Evolutionary conservation across 176 grass and related monocot genomes (phyloP).

Genomic region (Poa annua): DNA sequence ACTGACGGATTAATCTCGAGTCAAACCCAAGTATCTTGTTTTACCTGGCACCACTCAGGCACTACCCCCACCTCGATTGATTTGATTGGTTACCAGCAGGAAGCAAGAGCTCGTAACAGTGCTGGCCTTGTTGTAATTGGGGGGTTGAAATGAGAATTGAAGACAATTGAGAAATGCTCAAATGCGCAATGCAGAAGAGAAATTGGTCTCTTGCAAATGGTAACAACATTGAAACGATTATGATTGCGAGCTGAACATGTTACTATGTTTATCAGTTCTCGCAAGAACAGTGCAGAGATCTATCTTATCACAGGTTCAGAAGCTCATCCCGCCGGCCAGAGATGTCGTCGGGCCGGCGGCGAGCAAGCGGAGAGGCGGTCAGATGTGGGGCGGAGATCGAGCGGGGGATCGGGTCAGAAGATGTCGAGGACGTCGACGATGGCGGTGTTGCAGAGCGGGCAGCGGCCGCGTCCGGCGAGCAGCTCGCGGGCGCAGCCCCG

Average conservation of each 20-base stretch:
- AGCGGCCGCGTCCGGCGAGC: slow-evolving; percentile 71
- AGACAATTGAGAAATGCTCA: background rate
- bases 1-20: slow-evolving; percentile 19
- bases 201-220: background rate
- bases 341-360: background rate
- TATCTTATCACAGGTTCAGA: slow-evolving; percentile 34
- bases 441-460: slow-evolving; percentile 90
- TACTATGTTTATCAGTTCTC: slow-evolving; percentile 11
- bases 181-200: background rate
- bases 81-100: slow-evolving; percentile 12
- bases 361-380: background rate
- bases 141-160: background rate
- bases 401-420: slow-evolving; percentile 52
- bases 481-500: slow-evolving; percentile 83
- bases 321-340: slow-evolving; percentile 14
- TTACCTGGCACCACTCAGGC: slow-evolving; percentile 17
- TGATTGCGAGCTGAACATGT: slow-evolving; percentile 11
- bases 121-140: background rate
- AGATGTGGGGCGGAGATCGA: background rate
- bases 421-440: slow-evolving; percentile 90
- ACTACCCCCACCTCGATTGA: slow-evolving; percentile 2
- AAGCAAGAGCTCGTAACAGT: slow-evolving; percentile 7
- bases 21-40: slow-evolving; percentile 32
- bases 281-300: slow-evolving; percentile 34
- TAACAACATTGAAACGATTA: background rate